Percentiles rank a stretch among this genome's conserved stretches.
phyloP scores from a whole-genome alignment of 257 asterid genomes.

The Agastache rugosa region DNA sequence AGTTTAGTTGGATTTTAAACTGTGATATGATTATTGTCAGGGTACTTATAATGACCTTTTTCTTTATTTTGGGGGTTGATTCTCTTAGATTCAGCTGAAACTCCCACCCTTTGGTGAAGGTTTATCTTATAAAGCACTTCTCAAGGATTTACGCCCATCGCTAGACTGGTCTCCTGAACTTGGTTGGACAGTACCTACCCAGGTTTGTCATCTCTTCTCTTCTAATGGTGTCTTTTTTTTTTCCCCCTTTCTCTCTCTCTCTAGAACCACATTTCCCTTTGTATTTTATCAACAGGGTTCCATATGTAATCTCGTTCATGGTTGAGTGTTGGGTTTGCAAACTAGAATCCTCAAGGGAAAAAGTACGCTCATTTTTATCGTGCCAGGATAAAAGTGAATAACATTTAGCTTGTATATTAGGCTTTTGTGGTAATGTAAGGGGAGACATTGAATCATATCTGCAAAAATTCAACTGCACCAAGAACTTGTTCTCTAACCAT shows the following conservation, averaged over 20 bases:
- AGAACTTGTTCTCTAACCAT: not conserved
- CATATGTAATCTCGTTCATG: not conserved
- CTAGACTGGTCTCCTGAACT: constrained; percentile 70
- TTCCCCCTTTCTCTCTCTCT: not conserved
- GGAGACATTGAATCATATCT: not conserved
- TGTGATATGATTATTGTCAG: constrained; percentile 11
- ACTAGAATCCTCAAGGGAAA: not conserved
- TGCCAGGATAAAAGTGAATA: not conserved
- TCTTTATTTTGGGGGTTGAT: constrained; percentile 23
- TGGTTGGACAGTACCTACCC: constrained; percentile 75
- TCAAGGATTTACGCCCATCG: constrained; percentile 79
- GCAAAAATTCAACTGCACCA: not conserved
- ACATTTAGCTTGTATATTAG: not conserved
- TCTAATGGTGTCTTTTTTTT: not conserved
- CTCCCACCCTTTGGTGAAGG: constrained; percentile 84
- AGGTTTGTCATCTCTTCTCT: constrained; percentile 44
- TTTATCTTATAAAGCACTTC: constrained; percentile 41
- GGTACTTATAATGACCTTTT: constrained; percentile 11
- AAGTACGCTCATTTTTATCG: not conserved
- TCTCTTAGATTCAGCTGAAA: constrained; percentile 61
- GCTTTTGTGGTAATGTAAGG: not conserved
- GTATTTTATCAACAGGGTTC: not conserved
- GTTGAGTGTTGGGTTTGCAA: no score
- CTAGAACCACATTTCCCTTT: not conserved
- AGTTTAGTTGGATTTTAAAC: constrained; percentile 10